Evolutionary conservation across 2,329 filamentous ascomycete genomes (phyloP), one percentile per base, ranked within the genome.

Genomic region (Penicillium paneum): DNA sequence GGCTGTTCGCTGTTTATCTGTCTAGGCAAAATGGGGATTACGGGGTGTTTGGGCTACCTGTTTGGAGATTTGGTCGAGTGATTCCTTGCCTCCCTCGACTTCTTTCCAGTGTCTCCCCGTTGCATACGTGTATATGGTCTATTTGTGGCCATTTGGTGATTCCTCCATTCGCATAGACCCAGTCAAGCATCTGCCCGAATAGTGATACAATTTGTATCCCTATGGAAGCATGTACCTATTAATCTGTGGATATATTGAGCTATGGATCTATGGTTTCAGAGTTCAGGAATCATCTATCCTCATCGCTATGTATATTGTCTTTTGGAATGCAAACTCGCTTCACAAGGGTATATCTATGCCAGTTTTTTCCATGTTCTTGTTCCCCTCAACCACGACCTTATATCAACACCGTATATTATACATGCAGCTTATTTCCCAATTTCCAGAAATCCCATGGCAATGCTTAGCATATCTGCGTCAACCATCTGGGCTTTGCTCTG

Each of bases 381-480:
- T 13, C 13, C 13, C 31, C 13, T 15, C 13, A 5, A 32, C 7
- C 5, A 2, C 5, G 5, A 28, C 26, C 26, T 10, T 10, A 28
- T 28, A 28, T 28, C 26, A 10, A 3, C 2, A 10, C 26, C 26
- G 4, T 8, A 17, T 43, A n/a, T 28, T 15, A 40, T 21, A 21
- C 15, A 26, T 21, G 34, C n/a, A 3, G 31, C 3, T 51, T 57
- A 62, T 52, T 64, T 59, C 42, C 61, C 66, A 53, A 71, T 61
- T 3, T 69, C 62, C 35, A 74, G 42, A 43, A 71, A 70, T 26
- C 60, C 64, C 71, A 74, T 69, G 3, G 71, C 70, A 44, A 63
- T 29, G 51, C 60, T 68, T 35, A 74, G 36, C 53, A 63, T 66
- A 45, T 71, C 68, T 1, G 68, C 55, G 42, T 74, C 67, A 13